Conservation (phyloP, 2,329 filamentous ascomycete species). For the Coniella lustricola region DNA sequence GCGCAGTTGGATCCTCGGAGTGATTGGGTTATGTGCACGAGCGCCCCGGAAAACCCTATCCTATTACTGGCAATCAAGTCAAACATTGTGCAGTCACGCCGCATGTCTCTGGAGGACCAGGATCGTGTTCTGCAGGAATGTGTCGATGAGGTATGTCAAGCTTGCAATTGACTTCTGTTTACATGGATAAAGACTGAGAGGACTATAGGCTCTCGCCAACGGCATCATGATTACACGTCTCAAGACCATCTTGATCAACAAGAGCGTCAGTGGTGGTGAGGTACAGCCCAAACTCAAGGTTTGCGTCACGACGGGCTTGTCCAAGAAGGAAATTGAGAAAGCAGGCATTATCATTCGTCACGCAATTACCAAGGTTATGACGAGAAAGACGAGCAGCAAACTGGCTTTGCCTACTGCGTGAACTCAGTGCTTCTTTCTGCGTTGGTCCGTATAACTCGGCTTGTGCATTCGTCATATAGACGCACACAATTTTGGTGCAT, state of each 20-base stretch:
- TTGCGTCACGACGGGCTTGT: constrained; percentile 79
- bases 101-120: constrained; percentile 67
- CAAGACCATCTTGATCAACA: constrained; percentile 66
- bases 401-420: constrained; percentile 26
- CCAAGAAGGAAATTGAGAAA: constrained; percentile 94
- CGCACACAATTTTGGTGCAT: neutral
- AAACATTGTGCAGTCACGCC: constrained; percentile 67
- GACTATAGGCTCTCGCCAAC: constrained; percentile 66
- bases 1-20: constrained; percentile 85
- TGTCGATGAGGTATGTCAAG: constrained; percentile 77
- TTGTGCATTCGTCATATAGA: neutral
- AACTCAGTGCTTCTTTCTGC: neutral
- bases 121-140: constrained; percentile 80
- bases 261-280: constrained; percentile 56
- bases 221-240: constrained; percentile 83
- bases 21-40: constrained; percentile 84
- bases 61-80: constrained; percentile 78
- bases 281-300: constrained; percentile 82
- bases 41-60: constrained; percentile 76
- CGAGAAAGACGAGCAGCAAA: constrained; percentile 49
- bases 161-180: neutral
- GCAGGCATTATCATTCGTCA: constrained; percentile 82
- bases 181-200: constrained; percentile 10
- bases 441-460: neutral
- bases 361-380: constrained; percentile 89